Evolutionary conservation across 805 yeast genomes (phyloP).

Genomic region (Candida loeiensis): DNA sequence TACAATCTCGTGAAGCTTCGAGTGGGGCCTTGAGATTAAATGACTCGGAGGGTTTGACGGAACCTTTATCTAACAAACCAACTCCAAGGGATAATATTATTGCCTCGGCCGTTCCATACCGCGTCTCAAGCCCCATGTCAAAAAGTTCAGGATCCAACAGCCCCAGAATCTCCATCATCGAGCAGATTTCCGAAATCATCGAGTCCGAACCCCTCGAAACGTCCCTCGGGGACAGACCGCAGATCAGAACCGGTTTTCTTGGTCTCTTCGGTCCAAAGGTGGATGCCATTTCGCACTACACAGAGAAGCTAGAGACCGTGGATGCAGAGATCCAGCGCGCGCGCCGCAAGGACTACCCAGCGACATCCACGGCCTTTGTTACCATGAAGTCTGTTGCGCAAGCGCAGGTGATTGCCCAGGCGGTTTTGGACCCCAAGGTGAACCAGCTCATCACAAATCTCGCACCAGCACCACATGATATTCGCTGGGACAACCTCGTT

Average conservation of each 20-base stretch:
- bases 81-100: too few species aligned
- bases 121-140: too few species aligned
- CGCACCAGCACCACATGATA: slow-evolving; percentile 96
- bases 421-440: slow-evolving; percentile 86
- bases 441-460: slow-evolving; percentile 74
- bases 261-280: slow-evolving; percentile 66
- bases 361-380: slow-evolving; percentile 88
- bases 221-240: slow-evolving; percentile 49
- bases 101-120: too few species aligned
- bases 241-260: slow-evolving; percentile 52
- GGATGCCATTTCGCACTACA: slow-evolving; percentile 78
- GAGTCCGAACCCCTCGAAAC: slow-evolving; percentile 11
- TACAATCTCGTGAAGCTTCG: too few species aligned
- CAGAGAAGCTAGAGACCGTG: slow-evolving; percentile 60
- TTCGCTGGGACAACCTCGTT: slow-evolving; percentile 88
- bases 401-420: slow-evolving; percentile 96
- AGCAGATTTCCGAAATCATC: slow-evolving; percentile 25
- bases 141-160: too few species aligned
- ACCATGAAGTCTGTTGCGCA: slow-evolving; percentile 94
- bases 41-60: too few species aligned
- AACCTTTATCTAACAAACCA: too few species aligned
- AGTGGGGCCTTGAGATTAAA: too few species aligned
- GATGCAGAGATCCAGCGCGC: slow-evolving; percentile 70
- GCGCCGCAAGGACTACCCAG: slow-evolving; percentile 64
- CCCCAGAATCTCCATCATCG: slow-evolving; percentile 18